Conservation (phyloP, 495 filamentous ascomycete genomes). For the Aspergillus leporis region DNA sequence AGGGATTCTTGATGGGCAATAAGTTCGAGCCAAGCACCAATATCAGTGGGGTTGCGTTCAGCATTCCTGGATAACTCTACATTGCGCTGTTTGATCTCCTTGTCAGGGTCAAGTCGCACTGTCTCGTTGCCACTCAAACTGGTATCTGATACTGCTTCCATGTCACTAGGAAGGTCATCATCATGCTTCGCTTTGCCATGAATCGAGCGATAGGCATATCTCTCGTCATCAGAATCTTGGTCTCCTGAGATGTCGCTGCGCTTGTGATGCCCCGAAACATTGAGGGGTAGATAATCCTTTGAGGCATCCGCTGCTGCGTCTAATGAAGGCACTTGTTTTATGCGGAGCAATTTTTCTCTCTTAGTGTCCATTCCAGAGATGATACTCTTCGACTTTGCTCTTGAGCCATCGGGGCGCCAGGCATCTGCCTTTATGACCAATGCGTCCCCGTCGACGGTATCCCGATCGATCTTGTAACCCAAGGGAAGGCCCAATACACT, state of each 20-base stretch:
- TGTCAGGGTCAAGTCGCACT: constrained; percentile 30
- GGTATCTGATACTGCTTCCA: constrained; percentile 55
- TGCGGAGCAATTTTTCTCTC: constrained; percentile 23
- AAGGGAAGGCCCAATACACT: constrained; percentile 55
- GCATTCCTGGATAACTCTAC: constrained; percentile 59
- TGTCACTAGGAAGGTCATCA: constrained; percentile 47
- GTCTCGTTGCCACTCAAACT: constrained; percentile 41
- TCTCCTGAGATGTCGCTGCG: constrained; percentile 12
- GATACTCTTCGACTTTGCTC: constrained; percentile 26
- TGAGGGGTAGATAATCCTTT: constrained; percentile 49
- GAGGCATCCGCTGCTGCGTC: constrained; percentile 28
- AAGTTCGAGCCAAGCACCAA: constrained; percentile 72
- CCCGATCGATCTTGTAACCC: constrained; percentile 54
- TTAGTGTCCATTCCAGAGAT: constrained; percentile 21
- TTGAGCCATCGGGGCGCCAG: constrained; percentile 24
- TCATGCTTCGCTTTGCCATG: constrained; percentile 60
- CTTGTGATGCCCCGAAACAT: constrained; percentile 26
- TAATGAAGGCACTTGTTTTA: constrained; percentile 21
- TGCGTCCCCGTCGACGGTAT: constrained; percentile 43
- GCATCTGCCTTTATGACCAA: constrained; percentile 42
- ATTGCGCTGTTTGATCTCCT: constrained; percentile 50
- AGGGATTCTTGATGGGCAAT: constrained; percentile 73
- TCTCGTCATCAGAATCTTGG: constrained; percentile 46
- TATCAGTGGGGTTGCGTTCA: constrained; percentile 62
- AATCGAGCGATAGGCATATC: constrained; percentile 69